A percentile compares a stretch with the other conserved stretches of the same genome.
These are phyloP conservation scores for Dalechampia spathulata DNA, from an alignment of 441 rosid genomes.

Conservation along the genomic window DNA sequence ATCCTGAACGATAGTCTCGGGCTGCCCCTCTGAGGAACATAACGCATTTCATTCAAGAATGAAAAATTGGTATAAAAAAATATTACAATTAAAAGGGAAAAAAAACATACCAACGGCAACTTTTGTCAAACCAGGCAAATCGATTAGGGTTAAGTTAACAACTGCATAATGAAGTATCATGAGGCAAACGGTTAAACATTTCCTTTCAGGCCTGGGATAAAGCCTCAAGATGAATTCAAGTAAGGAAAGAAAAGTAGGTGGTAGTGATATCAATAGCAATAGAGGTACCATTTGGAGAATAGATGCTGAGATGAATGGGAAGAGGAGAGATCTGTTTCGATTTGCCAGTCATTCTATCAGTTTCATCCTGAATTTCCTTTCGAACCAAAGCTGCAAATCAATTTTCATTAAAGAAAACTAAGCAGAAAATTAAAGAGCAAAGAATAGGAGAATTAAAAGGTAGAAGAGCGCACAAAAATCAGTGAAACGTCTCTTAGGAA, in stretches of 20 bases:
- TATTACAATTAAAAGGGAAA: not conserved
- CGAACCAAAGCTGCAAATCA: too few species aligned
- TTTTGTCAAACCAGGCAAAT: too few species aligned
- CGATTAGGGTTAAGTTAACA: too few species aligned
- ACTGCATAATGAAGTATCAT: constrained; percentile 33
- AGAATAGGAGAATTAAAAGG: not conserved
- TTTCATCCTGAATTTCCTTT: too few species aligned
- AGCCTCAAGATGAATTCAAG: too few species aligned
- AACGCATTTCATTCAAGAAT: constrained; percentile 1
- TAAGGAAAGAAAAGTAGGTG: too few species aligned
- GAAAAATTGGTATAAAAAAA: constrained; percentile 2
- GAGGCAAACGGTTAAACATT: constrained; percentile 2
- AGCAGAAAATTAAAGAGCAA: not conserved
- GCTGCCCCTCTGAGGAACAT: constrained; percentile 64
- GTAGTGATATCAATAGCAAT: not conserved
- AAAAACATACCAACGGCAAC: constrained; percentile 59
- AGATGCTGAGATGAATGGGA: too few species aligned
- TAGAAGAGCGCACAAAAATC: constrained; percentile 40
- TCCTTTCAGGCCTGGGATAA: not conserved
- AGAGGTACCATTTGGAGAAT: constrained; percentile 64
- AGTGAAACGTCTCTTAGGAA: constrained; percentile 47
- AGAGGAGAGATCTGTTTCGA: too few species aligned
- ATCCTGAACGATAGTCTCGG: constrained; percentile 53
- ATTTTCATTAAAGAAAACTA: not conserved
- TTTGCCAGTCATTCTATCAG: too few species aligned